Evolutionary conservation across 1,284 basidiomycete genomes (phyloP).

Genomic region (Trametes sp.): DNA sequence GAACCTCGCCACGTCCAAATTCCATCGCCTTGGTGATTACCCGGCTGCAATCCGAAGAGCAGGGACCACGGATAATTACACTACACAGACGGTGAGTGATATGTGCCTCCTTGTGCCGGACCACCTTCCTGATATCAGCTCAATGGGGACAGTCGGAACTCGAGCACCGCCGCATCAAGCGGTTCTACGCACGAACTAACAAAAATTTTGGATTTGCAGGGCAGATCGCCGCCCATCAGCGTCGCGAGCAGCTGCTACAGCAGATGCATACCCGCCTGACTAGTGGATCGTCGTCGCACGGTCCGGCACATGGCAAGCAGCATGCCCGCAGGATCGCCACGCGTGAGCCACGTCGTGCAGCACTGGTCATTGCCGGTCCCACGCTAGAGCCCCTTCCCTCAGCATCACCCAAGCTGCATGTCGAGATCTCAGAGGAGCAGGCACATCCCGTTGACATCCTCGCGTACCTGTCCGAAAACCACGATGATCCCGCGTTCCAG

Average conservation of each 20-base stretch:
- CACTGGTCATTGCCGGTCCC: background rate
- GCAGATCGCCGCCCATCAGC: background rate
- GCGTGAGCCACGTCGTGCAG: too few species aligned
- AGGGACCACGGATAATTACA: conserved; percentile 38
- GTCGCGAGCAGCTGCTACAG: background rate
- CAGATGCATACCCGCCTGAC: background rate
- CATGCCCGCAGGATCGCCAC: too few species aligned
- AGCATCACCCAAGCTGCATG: background rate
- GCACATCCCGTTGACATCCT: background rate
- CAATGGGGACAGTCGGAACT: conserved; percentile 42
- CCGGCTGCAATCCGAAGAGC: conserved; percentile 31
- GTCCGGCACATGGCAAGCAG: too few species aligned
- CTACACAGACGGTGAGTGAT: conserved; percentile 18
- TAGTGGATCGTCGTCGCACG: too few species aligned
- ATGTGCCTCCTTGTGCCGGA: too few species aligned
- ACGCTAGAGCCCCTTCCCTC: background rate
- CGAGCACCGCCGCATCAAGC: conserved; percentile 43
- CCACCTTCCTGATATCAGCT: background rate
- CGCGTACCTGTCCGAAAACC: background rate
- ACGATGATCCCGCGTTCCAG: conserved; percentile 1
- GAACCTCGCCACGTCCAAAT: conserved; percentile 43
- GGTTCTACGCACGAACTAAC: conserved; percentile 39
- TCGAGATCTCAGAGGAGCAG: background rate
- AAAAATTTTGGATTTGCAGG: conserved; percentile 26
- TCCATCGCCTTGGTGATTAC: conserved; percentile 44